phyloP scores from a whole-genome alignment of 768 basidiomycete genomes.

The Tylopilus subfusipes region DNA sequence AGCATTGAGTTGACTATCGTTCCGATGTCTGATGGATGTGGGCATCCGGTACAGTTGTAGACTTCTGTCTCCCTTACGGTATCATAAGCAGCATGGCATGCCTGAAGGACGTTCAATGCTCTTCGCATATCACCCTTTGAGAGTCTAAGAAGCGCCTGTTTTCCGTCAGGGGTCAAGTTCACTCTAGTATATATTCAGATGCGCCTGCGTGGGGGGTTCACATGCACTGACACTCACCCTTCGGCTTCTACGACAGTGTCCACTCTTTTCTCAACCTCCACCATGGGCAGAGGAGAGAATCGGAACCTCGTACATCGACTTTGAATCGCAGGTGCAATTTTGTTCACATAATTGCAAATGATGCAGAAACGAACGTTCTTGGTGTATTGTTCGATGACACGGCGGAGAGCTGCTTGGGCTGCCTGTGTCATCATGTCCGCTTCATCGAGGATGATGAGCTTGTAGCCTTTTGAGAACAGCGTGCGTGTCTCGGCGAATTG shows the following conservation, averaged over 20 bases:
- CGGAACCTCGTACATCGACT: constrained; percentile 97
- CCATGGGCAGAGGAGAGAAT: constrained; percentile 86
- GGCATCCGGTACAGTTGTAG: constrained; percentile 95
- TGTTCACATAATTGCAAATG: constrained; percentile 99
- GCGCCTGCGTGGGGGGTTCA: not conserved
- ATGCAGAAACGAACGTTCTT: constrained; percentile 99
- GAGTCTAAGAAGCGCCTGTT: constrained; percentile 86
- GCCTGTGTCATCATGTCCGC: constrained; percentile 99
- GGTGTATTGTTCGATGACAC: constrained; percentile 98
- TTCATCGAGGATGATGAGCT: constrained; percentile 96
- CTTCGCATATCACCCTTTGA: constrained; percentile 97
- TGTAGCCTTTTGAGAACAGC: constrained; percentile 88
- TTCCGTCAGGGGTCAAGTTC: constrained; percentile 81
- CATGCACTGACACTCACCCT: constrained; percentile 48
- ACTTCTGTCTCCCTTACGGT: constrained; percentile 83
- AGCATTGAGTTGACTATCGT: constrained; percentile 94
- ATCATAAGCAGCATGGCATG: constrained; percentile 97
- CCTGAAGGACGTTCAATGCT: constrained; percentile 93
- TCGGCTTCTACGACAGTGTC: constrained; percentile 78
- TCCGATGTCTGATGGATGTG: constrained; percentile 93
- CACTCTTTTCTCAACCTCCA: constrained; percentile 82
- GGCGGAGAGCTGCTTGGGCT: constrained; percentile 93
- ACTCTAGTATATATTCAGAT: constrained; percentile 50
- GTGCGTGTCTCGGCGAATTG: constrained; percentile 97
- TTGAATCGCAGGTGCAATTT: constrained; percentile 97